These are phyloP conservation scores for Debaryomycetaceae sp. DNA, from an alignment of 1,139 yeast genomes.

Conservation along the genomic window DNA sequence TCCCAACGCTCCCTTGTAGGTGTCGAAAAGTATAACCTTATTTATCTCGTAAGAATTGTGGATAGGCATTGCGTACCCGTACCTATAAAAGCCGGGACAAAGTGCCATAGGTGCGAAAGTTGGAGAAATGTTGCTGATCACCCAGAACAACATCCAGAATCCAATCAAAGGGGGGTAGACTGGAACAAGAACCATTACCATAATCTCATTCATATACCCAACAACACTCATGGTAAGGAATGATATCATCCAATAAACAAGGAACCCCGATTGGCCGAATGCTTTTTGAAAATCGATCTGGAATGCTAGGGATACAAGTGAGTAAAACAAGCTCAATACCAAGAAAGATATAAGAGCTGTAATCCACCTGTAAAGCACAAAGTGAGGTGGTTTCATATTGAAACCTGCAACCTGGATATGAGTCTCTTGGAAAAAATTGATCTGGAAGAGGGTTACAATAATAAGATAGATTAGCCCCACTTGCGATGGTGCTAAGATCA, in stretches of 20 bases:
- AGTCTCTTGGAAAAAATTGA: constrained; percentile 53
- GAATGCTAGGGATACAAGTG: constrained; percentile 40
- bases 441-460: constrained; percentile 58
- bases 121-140: constrained; percentile 34
- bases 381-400: constrained; percentile 27
- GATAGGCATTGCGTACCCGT: constrained; percentile 38
- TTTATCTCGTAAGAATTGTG: constrained; percentile 37
- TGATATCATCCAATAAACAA: constrained; percentile 43
- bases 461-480: constrained; percentile 75
- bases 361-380: constrained; percentile 26
- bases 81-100: constrained; percentile 30
- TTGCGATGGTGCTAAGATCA: constrained; percentile 61
- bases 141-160: constrained; percentile 44
- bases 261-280: constrained; percentile 40
- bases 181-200: constrained; percentile 29
- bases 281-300: constrained; percentile 39
- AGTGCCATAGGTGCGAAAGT: constrained; percentile 37
- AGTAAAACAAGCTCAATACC: constrained; percentile 33
- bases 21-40: constrained; percentile 35
- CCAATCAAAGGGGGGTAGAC: constrained; percentile 39
- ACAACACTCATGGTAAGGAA: constrained; percentile 44
- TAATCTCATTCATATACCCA: constrained; percentile 39
- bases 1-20: constrained; percentile 35
- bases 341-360: constrained; percentile 31
- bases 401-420: constrained; percentile 44